Conservation (phyloP, 1,139 yeast genomes). For the Protomyces inouyei region DNA sequence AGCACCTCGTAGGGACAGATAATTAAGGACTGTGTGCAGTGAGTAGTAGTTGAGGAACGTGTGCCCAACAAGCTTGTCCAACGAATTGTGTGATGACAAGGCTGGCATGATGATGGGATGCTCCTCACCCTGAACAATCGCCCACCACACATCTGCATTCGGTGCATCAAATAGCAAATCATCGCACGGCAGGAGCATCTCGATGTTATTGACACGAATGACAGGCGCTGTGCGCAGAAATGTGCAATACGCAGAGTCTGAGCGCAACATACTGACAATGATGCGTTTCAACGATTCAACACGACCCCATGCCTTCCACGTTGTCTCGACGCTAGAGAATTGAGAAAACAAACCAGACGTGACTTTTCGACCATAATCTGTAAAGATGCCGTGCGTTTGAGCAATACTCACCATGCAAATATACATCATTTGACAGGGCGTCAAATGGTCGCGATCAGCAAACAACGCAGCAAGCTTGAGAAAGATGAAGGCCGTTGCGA, state of each 20-base stretch:
- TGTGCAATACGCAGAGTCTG: constrained; percentile 22
- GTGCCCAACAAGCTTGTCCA: constrained; percentile 8
- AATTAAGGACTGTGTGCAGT: constrained; percentile 21
- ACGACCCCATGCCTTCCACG: constrained; percentile 25
- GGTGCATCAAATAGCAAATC: constrained; percentile 17
- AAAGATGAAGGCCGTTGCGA: constrained; percentile 21
- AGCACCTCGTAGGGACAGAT: constrained; percentile 11
- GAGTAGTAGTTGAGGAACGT: constrained; percentile 20
- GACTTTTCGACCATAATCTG: constrained; percentile 12
- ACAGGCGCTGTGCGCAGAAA: constrained; percentile 10
- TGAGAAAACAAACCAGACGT: background rate
- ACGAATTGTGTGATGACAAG: background rate
- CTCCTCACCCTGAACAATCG: background rate
- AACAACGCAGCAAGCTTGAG: constrained; percentile 22
- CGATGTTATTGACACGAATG: constrained; percentile 13
- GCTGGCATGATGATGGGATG: constrained; percentile 21
- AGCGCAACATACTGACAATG: constrained; percentile 15
- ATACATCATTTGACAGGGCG: constrained; percentile 23
- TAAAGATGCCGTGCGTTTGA: constrained; percentile 24
- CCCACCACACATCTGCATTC: constrained; percentile 17
- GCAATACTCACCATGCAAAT: constrained; percentile 22
- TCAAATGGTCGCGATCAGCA: constrained; percentile 18
- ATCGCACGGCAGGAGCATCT: constrained; percentile 23
- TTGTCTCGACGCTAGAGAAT: constrained; percentile 1
- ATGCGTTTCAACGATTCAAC: constrained; percentile 21